Percentiles rank a stretch among this genome's conserved stretches.
These are phyloP conservation scores for Pseudogymnoascus sp. DNA, from an alignment of 2,329 filamentous ascomycete genomes.

Conservation along the genomic window DNA sequence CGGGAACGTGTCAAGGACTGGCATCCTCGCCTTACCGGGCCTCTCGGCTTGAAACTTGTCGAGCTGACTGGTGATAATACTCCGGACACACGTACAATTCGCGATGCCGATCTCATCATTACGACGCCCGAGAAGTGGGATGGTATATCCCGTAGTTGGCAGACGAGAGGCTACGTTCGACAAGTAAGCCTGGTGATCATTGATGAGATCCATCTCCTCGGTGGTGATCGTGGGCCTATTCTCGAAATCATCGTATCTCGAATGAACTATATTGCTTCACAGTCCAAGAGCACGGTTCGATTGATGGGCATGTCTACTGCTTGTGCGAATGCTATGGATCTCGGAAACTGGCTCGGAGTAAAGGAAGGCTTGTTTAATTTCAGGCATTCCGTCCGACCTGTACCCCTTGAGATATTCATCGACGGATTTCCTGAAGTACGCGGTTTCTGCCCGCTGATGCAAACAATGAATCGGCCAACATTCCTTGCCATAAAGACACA, in stretches of 20 bases:
- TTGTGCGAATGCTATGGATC: constrained; percentile 87
- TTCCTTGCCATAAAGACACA: constrained; percentile 96
- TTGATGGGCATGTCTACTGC: constrained; percentile 98
- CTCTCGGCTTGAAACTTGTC: constrained; percentile 82
- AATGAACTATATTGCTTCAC: constrained; percentile 98
- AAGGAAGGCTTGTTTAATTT: constrained; percentile 97
- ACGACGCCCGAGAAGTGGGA: constrained; percentile 99
- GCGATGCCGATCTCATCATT: constrained; percentile 94
- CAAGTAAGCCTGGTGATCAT: constrained; percentile 96
- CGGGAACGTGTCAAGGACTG: constrained; percentile 95
- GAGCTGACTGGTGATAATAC: constrained; percentile 98
- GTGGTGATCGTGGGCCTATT: constrained; percentile 92
- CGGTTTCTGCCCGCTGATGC: constrained; percentile 96
- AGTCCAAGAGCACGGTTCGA: constrained; percentile 80
- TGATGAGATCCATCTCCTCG: constrained; percentile 95
- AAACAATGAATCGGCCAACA: constrained; percentile 96
- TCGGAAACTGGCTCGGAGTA: constrained; percentile 94
- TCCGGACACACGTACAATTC: constrained; percentile 89
- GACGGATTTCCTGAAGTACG: constrained; percentile 93
- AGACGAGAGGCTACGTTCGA: constrained; percentile 90
- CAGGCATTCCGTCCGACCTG: constrained; percentile 89
- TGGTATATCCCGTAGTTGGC: constrained; percentile 97
- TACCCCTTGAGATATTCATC: constrained; percentile 92
- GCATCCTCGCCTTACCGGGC: constrained; percentile 69
- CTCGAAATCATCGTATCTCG: constrained; percentile 88